Evolutionary conservation across 2,329 filamentous ascomycete genomes (phyloP), one percentile per base, ranked within the genome.

Genomic region (Fusarium musae): DNA sequence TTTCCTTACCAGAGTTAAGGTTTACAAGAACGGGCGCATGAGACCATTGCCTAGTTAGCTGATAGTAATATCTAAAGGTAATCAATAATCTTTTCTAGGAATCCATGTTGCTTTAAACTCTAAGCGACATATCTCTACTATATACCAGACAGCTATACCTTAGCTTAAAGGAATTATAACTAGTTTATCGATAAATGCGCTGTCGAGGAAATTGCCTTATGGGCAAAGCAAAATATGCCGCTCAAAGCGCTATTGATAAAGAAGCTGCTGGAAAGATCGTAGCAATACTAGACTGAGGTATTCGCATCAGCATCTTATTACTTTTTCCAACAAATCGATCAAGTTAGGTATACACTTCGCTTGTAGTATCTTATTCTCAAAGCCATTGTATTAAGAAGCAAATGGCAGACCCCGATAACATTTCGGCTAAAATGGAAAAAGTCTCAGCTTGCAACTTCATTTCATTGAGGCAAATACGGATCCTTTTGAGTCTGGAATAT

Each of bases 141-240:
- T 9, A 6, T n/a, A 17, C 7, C 2, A n/a, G 8, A n/a, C 9
- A 7, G 26, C 6, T 30, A 17, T 0, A 32, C 11, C 21, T 32
- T 17, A 16, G 4, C 10, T 9, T 2, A 3, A 49, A n/a, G 34
- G 13, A 2, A 34, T 34, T 16, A 1, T 16, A 34, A 34, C 34
- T 34, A 13, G 6, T 34, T 13, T 34, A 34, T 34, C 13, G 1
- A 36, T 1, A 17, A 9, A 36, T 36, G 34, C 9, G 2, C 4
- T 11, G 10, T 15, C 3, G 6, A 30, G 5, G 13, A 47, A 6
- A n/a, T 49, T 6, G 34, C 34, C 6, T 34, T 13, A 34, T 34
- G 6, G 34, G 34, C 2, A 13, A 16, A 34, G 34, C 34, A 12
- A 30, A 6, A 1, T 6, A 11, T 21, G 9, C 5, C 9, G 4